Evolutionary conservation across 2,329 filamentous ascomycete genomes (phyloP).

Genomic region (Fusarium hainanense): DNA sequence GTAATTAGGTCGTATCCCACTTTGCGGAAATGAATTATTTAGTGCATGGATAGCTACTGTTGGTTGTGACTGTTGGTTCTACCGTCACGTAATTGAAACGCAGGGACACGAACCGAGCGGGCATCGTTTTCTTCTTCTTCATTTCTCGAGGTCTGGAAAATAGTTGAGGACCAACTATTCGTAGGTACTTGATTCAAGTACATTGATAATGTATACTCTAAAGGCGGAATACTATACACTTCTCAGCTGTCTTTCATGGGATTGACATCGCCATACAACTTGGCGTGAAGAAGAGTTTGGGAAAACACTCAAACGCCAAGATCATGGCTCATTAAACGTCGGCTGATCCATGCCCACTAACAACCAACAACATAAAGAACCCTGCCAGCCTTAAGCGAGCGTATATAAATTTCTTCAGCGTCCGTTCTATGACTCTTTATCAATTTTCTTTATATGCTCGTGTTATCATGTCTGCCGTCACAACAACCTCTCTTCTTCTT

Average conservation of each 20-base stretch:
- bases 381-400: neutral
- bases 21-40: neutral
- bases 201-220: too few relatives aligned
- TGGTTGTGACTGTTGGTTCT: neutral
- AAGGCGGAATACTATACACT: neutral
- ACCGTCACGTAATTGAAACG: neutral
- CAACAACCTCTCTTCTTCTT: neutral
- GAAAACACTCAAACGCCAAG: neutral
- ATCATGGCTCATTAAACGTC: neutral
- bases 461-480: neutral
- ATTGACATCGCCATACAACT: neutral
- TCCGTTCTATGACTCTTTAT: neutral
- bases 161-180: neutral
- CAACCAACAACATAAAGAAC: neutral
- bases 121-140: too few relatives aligned
- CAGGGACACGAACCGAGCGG: neutral
- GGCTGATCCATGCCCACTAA: neutral
- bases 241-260: neutral
- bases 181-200: too few relatives aligned
- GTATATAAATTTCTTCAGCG: neutral
- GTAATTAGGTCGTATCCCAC: neutral
- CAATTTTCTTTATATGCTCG: neutral
- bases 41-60: neutral
- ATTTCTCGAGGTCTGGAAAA: accelerated
- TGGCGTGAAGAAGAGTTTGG: neutral